Evolutionary conservation across 768 basidiomycete species (phyloP), one percentile per base, ranked within the genome.

Genomic region (Dentipellis sp.): DNA sequence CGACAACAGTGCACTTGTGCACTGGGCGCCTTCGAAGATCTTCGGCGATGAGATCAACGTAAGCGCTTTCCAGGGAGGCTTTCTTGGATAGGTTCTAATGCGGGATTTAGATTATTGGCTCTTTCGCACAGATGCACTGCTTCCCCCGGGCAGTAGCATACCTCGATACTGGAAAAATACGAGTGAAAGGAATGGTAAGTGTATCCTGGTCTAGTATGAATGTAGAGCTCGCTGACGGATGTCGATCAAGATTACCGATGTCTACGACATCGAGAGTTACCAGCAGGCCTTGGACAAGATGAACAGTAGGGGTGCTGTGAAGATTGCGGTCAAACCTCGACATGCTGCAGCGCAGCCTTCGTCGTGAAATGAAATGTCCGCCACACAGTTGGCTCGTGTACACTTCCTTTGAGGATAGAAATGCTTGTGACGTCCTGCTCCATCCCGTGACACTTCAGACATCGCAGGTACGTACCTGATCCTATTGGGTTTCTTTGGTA

Each of bases 111-210:
- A 92, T 93, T 62, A 89, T 93, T 58, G 91, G 91, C 10, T 94
- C 91, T 0, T 94, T 93, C 74, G 87, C 91, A 6, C 92, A 94
- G 62, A 84, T 85, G 1, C 84, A 75, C 71, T 93, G 91, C 69
- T 94, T 95, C 84, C 90, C 91, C 47, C 84, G 92, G 4, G 91
- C 92, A 1, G 82, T 95, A 36, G 87, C 84, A 11, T 94, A 94
- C 68, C 81, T 95, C 17, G 92, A 95, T 63, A 81, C 82, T 59
- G 88, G 89, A 6, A 93, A 91, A 72, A 75, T 94, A 63, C 85
- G 76, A 53, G 80, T 87, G 17, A 84, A 86, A 67, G 88, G 87
- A 14, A 88, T 91, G 76, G 86, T 89, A 19, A 76, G 71, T 58
- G 16, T 19, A 45, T 21, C 6, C 23, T 29, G 48, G 11, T 21